phyloP scores from a whole-genome alignment of 2,329 filamentous ascomycete species.

The Aureobasidium uvarum region DNA sequence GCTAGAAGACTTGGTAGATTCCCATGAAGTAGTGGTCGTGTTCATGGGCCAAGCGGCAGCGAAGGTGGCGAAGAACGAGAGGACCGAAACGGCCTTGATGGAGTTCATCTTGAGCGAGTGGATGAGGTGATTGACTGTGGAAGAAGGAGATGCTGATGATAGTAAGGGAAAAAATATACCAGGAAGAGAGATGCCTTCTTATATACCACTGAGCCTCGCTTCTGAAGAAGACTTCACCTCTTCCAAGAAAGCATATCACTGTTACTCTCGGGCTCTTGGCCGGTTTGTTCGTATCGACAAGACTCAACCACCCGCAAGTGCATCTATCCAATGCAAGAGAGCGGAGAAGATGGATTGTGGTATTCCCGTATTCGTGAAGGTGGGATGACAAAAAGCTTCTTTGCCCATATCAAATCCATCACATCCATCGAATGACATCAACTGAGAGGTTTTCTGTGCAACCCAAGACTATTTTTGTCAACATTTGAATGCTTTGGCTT shows the following conservation, averaged over 20 bases:
- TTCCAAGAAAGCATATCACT: background rate
- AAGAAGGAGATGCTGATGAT: conserved; percentile 15
- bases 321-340: background rate
- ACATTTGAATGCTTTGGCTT: background rate
- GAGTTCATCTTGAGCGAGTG: conserved; percentile 23
- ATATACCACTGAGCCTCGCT: background rate
- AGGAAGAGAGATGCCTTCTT: background rate
- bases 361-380: conserved; percentile 15
- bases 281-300: conserved; percentile 7
- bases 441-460: background rate
- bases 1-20: background rate
- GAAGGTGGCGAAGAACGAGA: background rate
- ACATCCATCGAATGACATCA: conserved; percentile 1
- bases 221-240: background rate
- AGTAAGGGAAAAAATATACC: background rate
- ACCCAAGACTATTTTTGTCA: conserved; percentile 5
- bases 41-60: conserved; percentile 11
- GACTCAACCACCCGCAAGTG: background rate
- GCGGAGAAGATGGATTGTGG: conserved; percentile 16
- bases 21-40: background rate
- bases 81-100: conserved; percentile 21
- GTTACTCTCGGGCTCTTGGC: background rate
- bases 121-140: background rate
- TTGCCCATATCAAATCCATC: background rate
- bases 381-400: conserved; percentile 6